Evolutionary conservation across 176 grass and related monocot genomes (phyloP).

Genomic region (Cenchrus purpureus): DNA sequence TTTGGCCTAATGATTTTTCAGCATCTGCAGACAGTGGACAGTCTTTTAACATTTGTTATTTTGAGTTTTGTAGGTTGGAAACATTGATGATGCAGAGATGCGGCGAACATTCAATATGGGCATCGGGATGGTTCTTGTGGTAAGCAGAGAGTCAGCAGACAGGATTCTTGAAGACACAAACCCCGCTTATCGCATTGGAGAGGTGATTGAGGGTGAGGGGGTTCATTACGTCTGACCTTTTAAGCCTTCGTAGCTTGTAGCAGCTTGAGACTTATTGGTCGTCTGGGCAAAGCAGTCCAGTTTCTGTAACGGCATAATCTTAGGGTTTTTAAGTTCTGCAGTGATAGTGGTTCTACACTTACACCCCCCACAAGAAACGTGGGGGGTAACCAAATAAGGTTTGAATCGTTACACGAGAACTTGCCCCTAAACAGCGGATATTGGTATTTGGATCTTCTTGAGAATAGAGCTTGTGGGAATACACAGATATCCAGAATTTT

Average conservation of each 20-base stretch:
- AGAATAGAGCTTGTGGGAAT: neutral
- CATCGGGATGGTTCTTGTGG: conserved; percentile 84
- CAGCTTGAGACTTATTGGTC: neutral
- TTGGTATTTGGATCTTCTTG: neutral
- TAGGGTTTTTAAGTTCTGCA: conserved; percentile 14
- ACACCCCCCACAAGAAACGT: conserved; percentile 22
- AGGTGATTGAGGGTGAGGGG: conserved; percentile 74
- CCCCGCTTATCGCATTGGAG: conserved; percentile 65
- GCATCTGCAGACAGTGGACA: neutral
- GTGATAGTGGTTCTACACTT: conserved; percentile 1
- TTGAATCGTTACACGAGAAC: neutral
- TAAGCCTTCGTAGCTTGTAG: neutral
- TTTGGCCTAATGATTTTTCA: neutral
- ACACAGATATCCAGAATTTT: neutral
- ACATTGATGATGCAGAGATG: conserved; percentile 84
- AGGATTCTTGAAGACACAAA: conserved; percentile 49
- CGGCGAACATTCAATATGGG: conserved; percentile 96
- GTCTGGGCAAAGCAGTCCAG: neutral
- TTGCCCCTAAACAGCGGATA: conserved; percentile 1
- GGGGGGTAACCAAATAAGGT: conserved; percentile 34
- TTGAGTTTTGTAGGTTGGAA: conserved; percentile 61
- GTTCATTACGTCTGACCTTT: conserved; percentile 57
- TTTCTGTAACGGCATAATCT: conserved; percentile 32
- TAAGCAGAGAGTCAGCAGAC: conserved; percentile 56
- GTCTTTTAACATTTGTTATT: neutral